Evolutionary conservation across 306 rosid species (phyloP).

Genomic region (Cajanus cajan): DNA sequence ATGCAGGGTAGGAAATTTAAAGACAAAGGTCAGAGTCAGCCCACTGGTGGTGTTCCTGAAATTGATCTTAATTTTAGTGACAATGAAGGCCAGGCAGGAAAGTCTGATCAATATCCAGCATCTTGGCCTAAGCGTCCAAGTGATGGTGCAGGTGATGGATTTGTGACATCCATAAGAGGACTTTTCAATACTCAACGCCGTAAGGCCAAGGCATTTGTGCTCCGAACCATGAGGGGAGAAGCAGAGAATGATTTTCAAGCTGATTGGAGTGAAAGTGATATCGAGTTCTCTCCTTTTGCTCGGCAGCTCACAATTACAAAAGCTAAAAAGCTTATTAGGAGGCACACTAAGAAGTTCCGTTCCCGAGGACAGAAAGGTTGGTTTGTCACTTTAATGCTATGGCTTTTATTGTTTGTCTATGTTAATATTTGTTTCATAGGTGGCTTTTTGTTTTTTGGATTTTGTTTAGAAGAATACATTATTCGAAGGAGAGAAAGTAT

Average conservation of each 20-base stretch:
- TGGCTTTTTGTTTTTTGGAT: neutral
- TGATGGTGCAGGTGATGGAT: slow-evolving; percentile 99
- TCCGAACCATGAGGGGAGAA: slow-evolving; percentile 96
- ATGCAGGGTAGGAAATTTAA: slow-evolving; percentile 91
- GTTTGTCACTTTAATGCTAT: slow-evolving; percentile 18
- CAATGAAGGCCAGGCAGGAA: slow-evolving; percentile 76
- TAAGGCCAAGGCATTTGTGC: slow-evolving; percentile 92
- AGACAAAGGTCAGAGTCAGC: slow-evolving; percentile 76
- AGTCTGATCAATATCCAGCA: slow-evolving; percentile 69
- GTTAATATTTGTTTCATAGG: slow-evolving; percentile 2
- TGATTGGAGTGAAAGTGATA: slow-evolving; percentile 96
- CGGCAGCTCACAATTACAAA: slow-evolving; percentile 91
- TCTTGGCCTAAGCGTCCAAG: slow-evolving; percentile 84
- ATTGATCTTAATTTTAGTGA: slow-evolving; percentile 88
- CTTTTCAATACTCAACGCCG: slow-evolving; percentile 90
- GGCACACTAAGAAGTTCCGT: slow-evolving; percentile 92
- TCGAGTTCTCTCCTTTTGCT: slow-evolving; percentile 85
- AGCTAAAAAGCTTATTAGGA: slow-evolving; percentile 87
- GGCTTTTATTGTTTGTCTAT: slow-evolving; percentile 9
- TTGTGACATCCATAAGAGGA: slow-evolving; percentile 93
- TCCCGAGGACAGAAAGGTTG: slow-evolving; percentile 86
- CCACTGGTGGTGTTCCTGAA: slow-evolving; percentile 65
- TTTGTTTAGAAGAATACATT: slow-evolving; percentile 8
- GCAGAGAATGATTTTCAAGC: slow-evolving; percentile 88
- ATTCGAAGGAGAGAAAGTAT: neutral